Conservation (phyloP, 495 filamentous ascomycete species). For the Neurospora sublineolata region DNA sequence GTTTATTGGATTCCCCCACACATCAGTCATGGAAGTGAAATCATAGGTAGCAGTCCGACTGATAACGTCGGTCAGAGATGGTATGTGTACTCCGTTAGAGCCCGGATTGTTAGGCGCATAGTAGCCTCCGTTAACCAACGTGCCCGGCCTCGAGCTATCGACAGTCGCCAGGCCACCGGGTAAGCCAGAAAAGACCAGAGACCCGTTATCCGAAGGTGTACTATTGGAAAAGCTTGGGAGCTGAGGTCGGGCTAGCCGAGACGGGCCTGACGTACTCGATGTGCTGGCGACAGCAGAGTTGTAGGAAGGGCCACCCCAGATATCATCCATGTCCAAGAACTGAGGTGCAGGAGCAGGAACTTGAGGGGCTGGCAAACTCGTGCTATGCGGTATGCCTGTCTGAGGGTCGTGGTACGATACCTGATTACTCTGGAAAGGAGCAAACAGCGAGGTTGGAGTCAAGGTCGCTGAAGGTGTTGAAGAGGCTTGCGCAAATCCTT, state of each 20-base stretch:
- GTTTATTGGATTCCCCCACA: slow-evolving; percentile 14
- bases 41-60: slow-evolving; percentile 6
- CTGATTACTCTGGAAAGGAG: neutral
- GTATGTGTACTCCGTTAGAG: neutral
- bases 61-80: neutral
- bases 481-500: neutral
- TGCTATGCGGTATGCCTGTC: neutral
- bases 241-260: neutral
- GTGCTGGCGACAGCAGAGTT: neutral
- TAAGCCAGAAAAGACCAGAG: neutral
- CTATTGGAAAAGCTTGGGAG: neutral
- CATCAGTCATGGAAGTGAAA: slow-evolving; percentile 16
- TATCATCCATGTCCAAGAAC: neutral
- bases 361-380: neutral
- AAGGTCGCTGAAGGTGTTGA: neutral
- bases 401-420: neutral
- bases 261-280: neutral
- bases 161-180: neutral
- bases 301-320: neutral
- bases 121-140: neutral
- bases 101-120: neutral
- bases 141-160: neutral
- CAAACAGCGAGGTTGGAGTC: neutral
- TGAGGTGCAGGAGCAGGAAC: neutral
- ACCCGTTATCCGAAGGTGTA: neutral